A percentile compares a stretch with the other conserved stretches of the same genome.
These are phyloP conservation scores for Scutellaria galericulata DNA, from an alignment of 257 asterid genomes.

Conservation along the genomic window DNA sequence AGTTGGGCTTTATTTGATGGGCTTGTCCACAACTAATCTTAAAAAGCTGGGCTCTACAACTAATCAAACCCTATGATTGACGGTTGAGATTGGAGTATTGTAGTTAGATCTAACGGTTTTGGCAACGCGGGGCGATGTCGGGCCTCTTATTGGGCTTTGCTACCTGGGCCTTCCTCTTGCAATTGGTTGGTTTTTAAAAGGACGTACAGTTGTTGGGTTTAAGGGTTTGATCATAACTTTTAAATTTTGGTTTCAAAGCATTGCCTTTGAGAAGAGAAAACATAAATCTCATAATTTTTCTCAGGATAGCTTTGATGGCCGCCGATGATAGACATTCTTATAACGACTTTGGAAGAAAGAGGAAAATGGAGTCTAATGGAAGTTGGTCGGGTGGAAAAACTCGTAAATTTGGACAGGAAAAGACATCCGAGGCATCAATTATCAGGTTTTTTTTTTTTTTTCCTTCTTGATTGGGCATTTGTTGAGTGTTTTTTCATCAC, in stretches of 20 bases:
- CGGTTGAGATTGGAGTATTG: no score
- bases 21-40: no score
- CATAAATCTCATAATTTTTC: slow-evolving; percentile 37
- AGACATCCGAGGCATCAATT: slow-evolving; percentile 49
- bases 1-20: no score
- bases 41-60: no score
- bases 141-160: no score
- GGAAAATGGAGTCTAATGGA: slow-evolving; percentile 54
- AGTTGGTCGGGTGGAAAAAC: slow-evolving; percentile 42
- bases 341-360: slow-evolving; percentile 39
- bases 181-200: no score
- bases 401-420: slow-evolving; percentile 45
- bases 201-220: no score
- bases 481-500: slow-evolving; percentile 7
- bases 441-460: slow-evolving; percentile 70
- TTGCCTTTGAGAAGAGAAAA: slow-evolving; percentile 51
- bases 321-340: slow-evolving; percentile 43
- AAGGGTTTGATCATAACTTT: no score
- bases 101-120: no score
- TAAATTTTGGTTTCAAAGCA: slow-evolving; percentile 50
- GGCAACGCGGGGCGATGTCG: no score
- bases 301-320: slow-evolving; percentile 41
- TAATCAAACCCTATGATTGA: no score
- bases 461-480: slow-evolving; percentile 19
- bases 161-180: no score